A percentile compares a stretch with the other conserved stretches of the same genome.
phyloP scores from a whole-genome alignment of 2,329 filamentous ascomycete genomes.

The Laburnicola sp. region DNA sequence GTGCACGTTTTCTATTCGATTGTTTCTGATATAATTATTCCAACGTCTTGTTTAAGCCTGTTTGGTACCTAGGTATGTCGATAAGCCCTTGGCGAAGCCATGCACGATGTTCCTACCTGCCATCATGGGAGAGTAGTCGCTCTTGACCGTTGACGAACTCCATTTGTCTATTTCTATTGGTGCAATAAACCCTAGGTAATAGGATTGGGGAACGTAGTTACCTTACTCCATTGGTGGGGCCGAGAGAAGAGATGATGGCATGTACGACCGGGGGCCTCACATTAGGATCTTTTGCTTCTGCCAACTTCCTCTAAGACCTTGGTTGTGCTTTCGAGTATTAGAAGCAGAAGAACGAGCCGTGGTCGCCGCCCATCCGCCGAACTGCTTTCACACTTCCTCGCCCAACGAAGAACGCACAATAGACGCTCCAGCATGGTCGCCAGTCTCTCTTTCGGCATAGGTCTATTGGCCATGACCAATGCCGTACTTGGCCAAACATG shows the following conservation, averaged over 20 bases:
- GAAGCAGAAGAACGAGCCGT: too few relatives aligned
- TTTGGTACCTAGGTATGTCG: too few relatives aligned
- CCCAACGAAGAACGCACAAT: neutral
- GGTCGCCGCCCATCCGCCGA: neutral
- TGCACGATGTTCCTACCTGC: neutral
- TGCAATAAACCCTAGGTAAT: neutral
- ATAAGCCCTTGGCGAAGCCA: slow-evolving; percentile 1
- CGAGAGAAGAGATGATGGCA: neutral
- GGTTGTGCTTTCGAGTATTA: neutral
- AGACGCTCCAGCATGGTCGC: neutral
- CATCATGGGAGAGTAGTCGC: neutral
- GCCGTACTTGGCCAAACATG: slow-evolving; percentile 17
- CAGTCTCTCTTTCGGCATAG: neutral
- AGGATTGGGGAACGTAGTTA: neutral
- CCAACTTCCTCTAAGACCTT: neutral
- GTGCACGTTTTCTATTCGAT: too few relatives aligned
- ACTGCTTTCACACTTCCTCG: neutral
- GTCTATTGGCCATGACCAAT: neutral
- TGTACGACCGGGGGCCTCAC: neutral
- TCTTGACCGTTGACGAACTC: neutral
- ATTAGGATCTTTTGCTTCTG: neutral
- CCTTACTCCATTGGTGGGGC: slow-evolving; percentile 1
- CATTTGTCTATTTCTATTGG: neutral
- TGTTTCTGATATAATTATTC: too few relatives aligned
- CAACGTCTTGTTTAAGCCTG: too few relatives aligned